A percentile compares a stretch with the other conserved stretches of the same genome.
These are phyloP conservation scores for Aspergillus ustus DNA, from an alignment of 2,329 filamentous ascomycete species.

Conservation along the genomic window DNA sequence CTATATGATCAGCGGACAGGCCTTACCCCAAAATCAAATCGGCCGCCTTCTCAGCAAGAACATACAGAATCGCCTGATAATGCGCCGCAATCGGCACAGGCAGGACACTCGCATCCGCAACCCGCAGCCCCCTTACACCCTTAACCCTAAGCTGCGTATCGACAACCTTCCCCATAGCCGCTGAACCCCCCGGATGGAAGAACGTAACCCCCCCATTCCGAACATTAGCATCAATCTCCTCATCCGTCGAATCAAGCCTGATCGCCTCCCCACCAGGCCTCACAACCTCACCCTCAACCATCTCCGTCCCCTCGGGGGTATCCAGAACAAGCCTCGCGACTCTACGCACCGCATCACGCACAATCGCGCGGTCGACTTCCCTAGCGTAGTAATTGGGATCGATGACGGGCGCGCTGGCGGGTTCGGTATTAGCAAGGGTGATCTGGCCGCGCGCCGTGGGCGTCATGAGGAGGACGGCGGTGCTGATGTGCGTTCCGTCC, in stretches of 20 bases:
- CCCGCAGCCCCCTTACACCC: conserved; percentile 24
- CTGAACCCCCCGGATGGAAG: conserved; percentile 26
- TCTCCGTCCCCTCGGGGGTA: conserved; percentile 14
- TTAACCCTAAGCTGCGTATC: conserved; percentile 15
- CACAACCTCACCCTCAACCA: conserved; percentile 27
- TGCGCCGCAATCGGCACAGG: conserved; percentile 26
- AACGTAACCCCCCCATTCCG: conserved; percentile 8
- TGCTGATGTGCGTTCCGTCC: conserved; percentile 29
- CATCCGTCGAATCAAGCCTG: conserved; percentile 4
- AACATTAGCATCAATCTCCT: conserved; percentile 10
- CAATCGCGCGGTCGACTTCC: conserved; percentile 27
- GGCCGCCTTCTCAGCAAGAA: conserved; percentile 2
- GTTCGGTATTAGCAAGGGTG: conserved; percentile 21
- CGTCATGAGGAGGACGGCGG: conserved; percentile 24
- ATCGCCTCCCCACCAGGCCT: conserved; percentile 3
- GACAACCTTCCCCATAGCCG: conserved; percentile 18
- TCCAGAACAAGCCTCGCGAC: conserved; percentile 16
- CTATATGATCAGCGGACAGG: not conserved
- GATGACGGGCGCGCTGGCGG: conserved; percentile 28
- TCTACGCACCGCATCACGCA: conserved; percentile 26
- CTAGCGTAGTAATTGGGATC: conserved; percentile 38
- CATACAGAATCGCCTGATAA: conserved; percentile 29
- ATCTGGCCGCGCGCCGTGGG: conserved; percentile 30
- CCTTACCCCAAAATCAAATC: not conserved
- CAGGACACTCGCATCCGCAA: conserved; percentile 34